Percentiles rank a stretch among this genome's conserved stretches.
Conservation (phyloP, 257 asterid genomes). For the Fraxinus quadrangulata region DNA sequence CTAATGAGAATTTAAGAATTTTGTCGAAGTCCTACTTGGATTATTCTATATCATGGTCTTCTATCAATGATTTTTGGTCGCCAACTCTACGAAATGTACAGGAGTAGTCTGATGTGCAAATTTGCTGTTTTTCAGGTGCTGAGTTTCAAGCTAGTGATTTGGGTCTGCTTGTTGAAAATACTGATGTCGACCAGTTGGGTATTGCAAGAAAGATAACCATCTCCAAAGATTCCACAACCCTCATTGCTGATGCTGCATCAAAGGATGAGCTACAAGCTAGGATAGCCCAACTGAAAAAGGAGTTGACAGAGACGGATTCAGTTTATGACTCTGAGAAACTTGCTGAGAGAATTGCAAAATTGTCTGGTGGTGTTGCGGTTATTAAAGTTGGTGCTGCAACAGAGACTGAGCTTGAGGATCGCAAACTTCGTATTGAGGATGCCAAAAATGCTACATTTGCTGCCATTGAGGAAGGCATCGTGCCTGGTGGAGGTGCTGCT, state of each 20-base stretch:
- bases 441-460: slow-evolving; percentile 99
- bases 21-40: not conserved
- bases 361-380: slow-evolving; percentile 97
- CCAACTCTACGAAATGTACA: not conserved
- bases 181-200: slow-evolving; percentile 79
- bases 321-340: slow-evolving; percentile 84
- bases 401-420: slow-evolving; percentile 94
- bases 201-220: slow-evolving; percentile 84
- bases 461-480: slow-evolving; percentile 98
- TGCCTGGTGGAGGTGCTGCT: slow-evolving; percentile 99
- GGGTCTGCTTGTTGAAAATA: slow-evolving; percentile 82
- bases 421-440: slow-evolving; percentile 90
- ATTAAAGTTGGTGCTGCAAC: slow-evolving; percentile 99
- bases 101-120: not conserved
- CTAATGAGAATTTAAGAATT: not conserved
- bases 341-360: slow-evolving; percentile 90
- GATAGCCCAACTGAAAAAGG: slow-evolving; percentile 83
- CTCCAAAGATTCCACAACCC: slow-evolving; percentile 73
- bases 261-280: slow-evolving; percentile 95
- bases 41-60: not conserved
- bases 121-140: slow-evolving; percentile 56
- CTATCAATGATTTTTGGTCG: not conserved
- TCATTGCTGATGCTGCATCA: slow-evolving; percentile 94
- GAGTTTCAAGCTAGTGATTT: slow-evolving; percentile 86
- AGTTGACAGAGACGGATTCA: slow-evolving; percentile 72